Percentiles rank a stretch among this genome's conserved stretches.
These are phyloP conservation scores for Lepidium africanum DNA, from an alignment of 345 rosid genomes.

Conservation along the genomic window DNA sequence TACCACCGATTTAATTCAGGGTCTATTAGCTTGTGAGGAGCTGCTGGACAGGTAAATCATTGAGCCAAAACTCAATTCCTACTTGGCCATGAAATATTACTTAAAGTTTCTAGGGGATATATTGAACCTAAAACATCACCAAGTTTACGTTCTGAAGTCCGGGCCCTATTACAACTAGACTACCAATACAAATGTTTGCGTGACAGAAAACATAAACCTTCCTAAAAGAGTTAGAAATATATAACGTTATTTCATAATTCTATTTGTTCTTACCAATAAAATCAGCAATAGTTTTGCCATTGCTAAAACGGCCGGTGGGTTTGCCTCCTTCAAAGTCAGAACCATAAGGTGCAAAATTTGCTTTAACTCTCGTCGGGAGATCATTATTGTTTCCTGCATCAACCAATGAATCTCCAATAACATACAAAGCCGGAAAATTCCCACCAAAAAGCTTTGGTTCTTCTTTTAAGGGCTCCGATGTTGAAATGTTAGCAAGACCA, in stretches of 20 bases:
- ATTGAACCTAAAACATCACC: too few relatives aligned
- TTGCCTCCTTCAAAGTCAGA: constrained; percentile 38
- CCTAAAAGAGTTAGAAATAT: not conserved
- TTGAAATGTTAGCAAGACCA: constrained; percentile 1
- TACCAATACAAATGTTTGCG: too few relatives aligned
- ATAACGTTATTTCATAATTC: not conserved
- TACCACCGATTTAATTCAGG: too few relatives aligned
- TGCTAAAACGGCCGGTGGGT: constrained; percentile 48
- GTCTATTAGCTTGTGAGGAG: too few relatives aligned
- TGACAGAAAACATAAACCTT: not conserved
- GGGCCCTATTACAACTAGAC: too few relatives aligned
- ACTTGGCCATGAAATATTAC: too few relatives aligned
- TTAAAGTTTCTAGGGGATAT: too few relatives aligned
- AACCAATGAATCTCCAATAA: constrained; percentile 60
- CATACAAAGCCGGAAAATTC: constrained; percentile 29
- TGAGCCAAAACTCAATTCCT: too few relatives aligned
- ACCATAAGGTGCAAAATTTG: constrained; percentile 55
- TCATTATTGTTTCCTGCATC: constrained; percentile 62
- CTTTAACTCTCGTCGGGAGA: constrained; percentile 21
- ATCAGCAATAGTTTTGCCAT: constrained; percentile 43
- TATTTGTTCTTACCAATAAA: constrained; percentile 25
- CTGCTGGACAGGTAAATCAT: too few relatives aligned
- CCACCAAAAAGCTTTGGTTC: constrained; percentile 13
- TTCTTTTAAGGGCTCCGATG: not conserved
- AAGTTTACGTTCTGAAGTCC: too few relatives aligned